Evolutionary conservation across 176 grass and related monocot genomes (phyloP).

Genomic region (Sorghum bicolor): Sorghum_bicolor_NCBIv3 NC_012870.2:75623001-75623500

Average conservation of each 20-base stretch:
- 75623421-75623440: background rate
- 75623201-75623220: background rate
- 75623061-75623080: no score
- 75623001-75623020: no score
- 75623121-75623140: no score
- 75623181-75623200: background rate
- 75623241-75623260: background rate
- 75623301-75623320: background rate
- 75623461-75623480: background rate
- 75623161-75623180: no score
- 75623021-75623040: no score
- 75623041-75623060: no score
- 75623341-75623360: background rate
- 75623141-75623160: no score
- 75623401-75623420: background rate
- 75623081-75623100: no score
- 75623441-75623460: background rate
- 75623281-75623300: no score
- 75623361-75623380: background rate
- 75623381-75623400: background rate
- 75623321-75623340: background rate
- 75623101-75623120: no score
- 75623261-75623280: background rate
- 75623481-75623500: no score
- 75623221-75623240: conserved; percentile 3